phyloP scores from a whole-genome alignment of 2,329 filamentous ascomycete species.

The Pseudogymnoascus sp. region DNA sequence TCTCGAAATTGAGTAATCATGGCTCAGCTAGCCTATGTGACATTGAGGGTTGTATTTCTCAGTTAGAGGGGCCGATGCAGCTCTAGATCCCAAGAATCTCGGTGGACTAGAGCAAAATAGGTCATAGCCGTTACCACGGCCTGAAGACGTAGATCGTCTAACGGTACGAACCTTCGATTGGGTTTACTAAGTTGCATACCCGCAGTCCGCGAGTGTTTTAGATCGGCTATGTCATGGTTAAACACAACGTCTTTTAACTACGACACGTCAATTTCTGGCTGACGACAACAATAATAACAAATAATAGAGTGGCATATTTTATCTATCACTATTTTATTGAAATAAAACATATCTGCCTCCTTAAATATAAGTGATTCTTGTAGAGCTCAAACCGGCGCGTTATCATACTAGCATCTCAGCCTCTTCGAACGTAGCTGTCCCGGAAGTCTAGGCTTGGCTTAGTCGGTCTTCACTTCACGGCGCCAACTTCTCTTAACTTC shows the following conservation, averaged over 20 bases:
- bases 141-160: not conserved
- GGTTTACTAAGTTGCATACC: not conserved
- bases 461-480: not conserved
- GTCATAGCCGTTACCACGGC: not conserved
- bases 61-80: not conserved
- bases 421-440: not conserved
- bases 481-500: not conserved
- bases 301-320: not conserved
- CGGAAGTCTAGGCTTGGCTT: not conserved
- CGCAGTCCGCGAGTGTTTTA: not conserved
- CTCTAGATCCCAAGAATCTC: not conserved
- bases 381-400: too few relatives aligned
- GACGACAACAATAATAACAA: not conserved
- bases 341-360: not conserved
- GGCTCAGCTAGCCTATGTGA: not conserved
- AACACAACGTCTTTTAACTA: not conserved
- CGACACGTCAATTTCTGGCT: not conserved
- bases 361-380: not conserved
- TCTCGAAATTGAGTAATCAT: not conserved
- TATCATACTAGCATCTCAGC: not conserved
- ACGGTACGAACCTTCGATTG: not conserved
- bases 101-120: not conserved
- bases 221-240: not conserved
- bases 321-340: not conserved
- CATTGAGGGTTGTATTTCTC: not conserved